Evolutionary conservation across 768 basidiomycete genomes (phyloP).

Genomic region (Termitomyces sp.): DNA sequence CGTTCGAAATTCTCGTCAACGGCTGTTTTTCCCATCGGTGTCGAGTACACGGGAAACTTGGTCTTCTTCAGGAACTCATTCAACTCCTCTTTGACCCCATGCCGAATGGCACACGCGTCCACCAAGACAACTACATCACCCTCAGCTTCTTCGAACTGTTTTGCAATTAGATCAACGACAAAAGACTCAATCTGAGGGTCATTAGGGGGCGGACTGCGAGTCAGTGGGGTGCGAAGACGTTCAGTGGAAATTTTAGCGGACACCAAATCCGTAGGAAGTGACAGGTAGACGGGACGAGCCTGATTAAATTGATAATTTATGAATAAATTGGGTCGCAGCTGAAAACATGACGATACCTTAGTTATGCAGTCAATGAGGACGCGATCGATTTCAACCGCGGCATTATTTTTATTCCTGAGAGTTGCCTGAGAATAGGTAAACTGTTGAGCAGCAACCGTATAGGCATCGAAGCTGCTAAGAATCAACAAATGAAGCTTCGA

Average conservation of each 20-base stretch:
- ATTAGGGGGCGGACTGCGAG: constrained; percentile 46
- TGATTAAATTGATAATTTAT: constrained; percentile 21
- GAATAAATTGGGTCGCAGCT: not conserved
- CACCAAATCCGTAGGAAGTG: constrained; percentile 82
- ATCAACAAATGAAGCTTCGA: no score
- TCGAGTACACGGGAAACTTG: constrained; percentile 67
- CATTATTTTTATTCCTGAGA: constrained; percentile 49
- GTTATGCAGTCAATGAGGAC: constrained; percentile 69
- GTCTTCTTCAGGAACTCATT: constrained; percentile 62
- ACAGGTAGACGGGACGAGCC: constrained; percentile 86
- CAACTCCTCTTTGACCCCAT: constrained; percentile 61
- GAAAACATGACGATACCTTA: constrained; percentile 29
- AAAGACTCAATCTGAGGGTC: constrained; percentile 58
- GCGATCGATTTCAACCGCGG: constrained; percentile 74
- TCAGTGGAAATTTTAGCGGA: constrained; percentile 62
- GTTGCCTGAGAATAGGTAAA: constrained; percentile 69
- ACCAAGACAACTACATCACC: constrained; percentile 74
- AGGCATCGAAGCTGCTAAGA: constrained; percentile 67
- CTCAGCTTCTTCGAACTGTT: constrained; percentile 58
- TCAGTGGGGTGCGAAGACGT: constrained; percentile 58
- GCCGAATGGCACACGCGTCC: constrained; percentile 79
- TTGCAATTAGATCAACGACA: constrained; percentile 71
- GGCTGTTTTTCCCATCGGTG: constrained; percentile 81
- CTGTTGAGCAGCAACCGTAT: constrained; percentile 68
- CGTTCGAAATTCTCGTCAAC: constrained; percentile 68